These are phyloP conservation scores for Phytophthora rubi DNA, from an alignment of 352 stramenopile genomes.

Conservation along the genomic window DNA sequence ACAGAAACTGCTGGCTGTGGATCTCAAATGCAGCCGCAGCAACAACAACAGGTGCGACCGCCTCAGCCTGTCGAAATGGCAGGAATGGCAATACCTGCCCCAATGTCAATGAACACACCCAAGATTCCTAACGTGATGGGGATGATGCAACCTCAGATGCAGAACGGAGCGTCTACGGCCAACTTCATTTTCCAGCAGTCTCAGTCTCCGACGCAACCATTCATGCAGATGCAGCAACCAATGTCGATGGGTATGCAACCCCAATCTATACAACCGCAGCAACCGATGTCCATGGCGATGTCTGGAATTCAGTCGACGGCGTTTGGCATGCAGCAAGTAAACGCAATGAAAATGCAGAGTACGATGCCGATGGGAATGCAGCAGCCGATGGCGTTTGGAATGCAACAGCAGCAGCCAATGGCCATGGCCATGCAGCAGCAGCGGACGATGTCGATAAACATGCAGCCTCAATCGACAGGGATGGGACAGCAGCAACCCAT, in stretches of 20 bases:
- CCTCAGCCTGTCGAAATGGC: conserved; percentile 40
- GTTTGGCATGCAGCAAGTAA: not conserved
- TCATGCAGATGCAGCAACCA: conserved; percentile 9
- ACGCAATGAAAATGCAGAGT: not conserved
- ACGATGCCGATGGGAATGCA: conserved; percentile 18
- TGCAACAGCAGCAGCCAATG: conserved; percentile 20
- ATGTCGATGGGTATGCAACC: conserved; percentile 1
- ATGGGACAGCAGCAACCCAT: conserved; percentile 8
- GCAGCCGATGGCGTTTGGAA: conserved; percentile 16
- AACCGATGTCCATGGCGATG: conserved; percentile 10
- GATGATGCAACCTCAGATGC: conserved; percentile 29
- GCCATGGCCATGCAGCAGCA: conserved; percentile 15
- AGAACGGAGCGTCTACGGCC: not conserved
- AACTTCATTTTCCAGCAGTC: conserved; percentile 13
- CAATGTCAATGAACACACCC: conserved; percentile 20
- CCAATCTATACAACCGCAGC: conserved; percentile 11
- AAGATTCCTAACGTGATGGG: conserved; percentile 22
- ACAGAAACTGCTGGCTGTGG: not conserved
- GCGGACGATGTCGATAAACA: conserved; percentile 18
- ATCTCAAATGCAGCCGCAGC: conserved; percentile 17
- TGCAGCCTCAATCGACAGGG: conserved; percentile 14
- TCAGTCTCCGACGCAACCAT: not conserved
- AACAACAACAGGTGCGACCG: conserved; percentile 46
- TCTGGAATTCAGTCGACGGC: conserved; percentile 5
- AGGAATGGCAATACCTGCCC: conserved; percentile 16